These are phyloP conservation scores for Colletotrichum tropicale DNA, from an alignment of 2,329 filamentous ascomycete species.

Conservation along the genomic window DNA sequence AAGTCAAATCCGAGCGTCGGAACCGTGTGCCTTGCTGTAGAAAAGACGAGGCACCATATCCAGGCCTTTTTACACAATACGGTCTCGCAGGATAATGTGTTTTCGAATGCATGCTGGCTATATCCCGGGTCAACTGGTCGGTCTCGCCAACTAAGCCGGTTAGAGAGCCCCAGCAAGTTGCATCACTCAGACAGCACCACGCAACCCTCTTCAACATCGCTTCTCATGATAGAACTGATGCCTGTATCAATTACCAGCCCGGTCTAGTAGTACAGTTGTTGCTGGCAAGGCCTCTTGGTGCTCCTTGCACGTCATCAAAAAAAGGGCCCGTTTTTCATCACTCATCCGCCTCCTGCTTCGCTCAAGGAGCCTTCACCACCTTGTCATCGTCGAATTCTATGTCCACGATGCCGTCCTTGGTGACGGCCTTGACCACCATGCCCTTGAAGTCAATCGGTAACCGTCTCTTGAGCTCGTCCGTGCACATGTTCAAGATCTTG, in stretches of 20 bases:
- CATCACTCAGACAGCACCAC: background rate
- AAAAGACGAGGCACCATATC: background rate
- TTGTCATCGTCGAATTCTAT: conserved; percentile 86
- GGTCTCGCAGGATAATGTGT: background rate
- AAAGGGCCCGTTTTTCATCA: background rate
- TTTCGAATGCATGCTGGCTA: background rate
- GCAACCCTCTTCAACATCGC: background rate
- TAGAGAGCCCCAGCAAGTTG: background rate
- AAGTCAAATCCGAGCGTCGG: background rate
- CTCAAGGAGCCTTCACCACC: conserved; percentile 66
- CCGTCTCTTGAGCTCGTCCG: conserved; percentile 94
- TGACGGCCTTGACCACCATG: conserved; percentile 91
- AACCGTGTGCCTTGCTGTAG: background rate
- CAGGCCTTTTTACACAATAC: background rate
- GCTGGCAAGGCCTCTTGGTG: conserved; percentile 1
- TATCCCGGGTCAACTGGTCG: background rate
- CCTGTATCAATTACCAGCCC: conserved; percentile 23
- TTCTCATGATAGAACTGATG: conserved; percentile 12
- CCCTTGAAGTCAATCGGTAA: conserved; percentile 99
- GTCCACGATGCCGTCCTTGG: conserved; percentile 88
- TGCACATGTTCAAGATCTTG: conserved; percentile 93
- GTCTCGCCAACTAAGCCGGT: background rate
- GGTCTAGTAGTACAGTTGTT: conserved; percentile 24
- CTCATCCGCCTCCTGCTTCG: conserved; percentile 10
- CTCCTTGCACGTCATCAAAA: background rate